Evolutionary conservation across 768 basidiomycete genomes (phyloP).

Genomic region (Suillus americanus): DNA sequence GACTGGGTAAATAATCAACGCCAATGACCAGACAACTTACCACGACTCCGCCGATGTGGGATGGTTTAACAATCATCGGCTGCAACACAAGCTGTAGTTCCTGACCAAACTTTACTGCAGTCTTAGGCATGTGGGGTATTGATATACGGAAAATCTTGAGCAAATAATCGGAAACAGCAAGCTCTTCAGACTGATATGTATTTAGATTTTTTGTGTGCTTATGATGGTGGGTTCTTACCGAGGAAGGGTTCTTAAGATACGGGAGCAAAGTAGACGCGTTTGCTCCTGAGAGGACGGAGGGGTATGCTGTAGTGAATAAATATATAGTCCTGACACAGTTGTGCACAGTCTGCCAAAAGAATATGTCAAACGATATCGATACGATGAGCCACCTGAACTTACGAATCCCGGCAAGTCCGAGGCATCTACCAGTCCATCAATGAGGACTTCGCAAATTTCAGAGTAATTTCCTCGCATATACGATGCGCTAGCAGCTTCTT

Average conservation of each 20-base stretch:
- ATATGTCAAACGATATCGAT: conserved; percentile 2
- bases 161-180: conserved; percentile 80
- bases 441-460: conserved; percentile 81
- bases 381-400: conserved; percentile 28
- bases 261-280: conserved; percentile 87
- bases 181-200: conserved; percentile 68
- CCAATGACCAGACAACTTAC: conserved; percentile 37
- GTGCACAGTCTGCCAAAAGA: conserved; percentile 60
- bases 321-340: conserved; percentile 87
- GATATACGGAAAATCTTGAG: conserved; percentile 85
- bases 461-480: conserved; percentile 66
- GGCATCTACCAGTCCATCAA: conserved; percentile 88
- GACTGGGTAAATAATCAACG: not conserved
- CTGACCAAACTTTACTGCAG: conserved; percentile 82
- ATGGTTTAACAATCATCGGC: conserved; percentile 90
- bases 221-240: conserved; percentile 42
- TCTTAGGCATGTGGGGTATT: conserved; percentile 88
- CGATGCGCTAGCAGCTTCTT: conserved; percentile 53
- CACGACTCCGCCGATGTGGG: conserved; percentile 61
- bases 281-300: conserved; percentile 76
- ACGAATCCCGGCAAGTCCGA: conserved; percentile 78
- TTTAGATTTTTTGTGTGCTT: not conserved
- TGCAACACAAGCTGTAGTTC: conserved; percentile 81
- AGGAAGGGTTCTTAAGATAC: conserved; percentile 81
- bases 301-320: conserved; percentile 79